These are phyloP conservation scores for Linnemannia schmuckeri DNA, from an alignment of 192 early-diverging fungal genomes.

Conservation along the genomic window DNA sequence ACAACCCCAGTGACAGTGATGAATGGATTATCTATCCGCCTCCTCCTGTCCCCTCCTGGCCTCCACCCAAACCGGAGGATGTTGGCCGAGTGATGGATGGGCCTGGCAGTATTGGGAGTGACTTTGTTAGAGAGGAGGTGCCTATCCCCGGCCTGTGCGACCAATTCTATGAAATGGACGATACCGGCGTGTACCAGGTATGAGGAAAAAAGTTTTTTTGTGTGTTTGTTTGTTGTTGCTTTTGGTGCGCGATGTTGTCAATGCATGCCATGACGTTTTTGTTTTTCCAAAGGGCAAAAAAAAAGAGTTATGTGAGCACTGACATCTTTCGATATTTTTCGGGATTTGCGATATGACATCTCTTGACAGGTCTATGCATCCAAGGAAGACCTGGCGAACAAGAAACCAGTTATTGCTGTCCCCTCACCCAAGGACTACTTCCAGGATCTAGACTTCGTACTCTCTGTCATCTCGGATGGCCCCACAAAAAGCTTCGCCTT, in stretches of 20 bases:
- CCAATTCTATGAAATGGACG: conserved; percentile 64
- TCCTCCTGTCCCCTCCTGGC: conserved; percentile 82
- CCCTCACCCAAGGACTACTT: conserved; percentile 90
- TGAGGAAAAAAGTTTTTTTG: conserved; percentile 19
- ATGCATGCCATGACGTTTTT: background rate
- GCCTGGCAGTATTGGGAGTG: conserved; percentile 54
- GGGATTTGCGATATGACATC: background rate
- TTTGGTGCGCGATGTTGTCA: background rate
- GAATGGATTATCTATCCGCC: conserved; percentile 91
- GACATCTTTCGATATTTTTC: background rate
- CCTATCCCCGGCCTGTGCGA: conserved; percentile 55
- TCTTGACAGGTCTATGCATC: conserved; percentile 13
- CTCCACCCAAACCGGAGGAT: conserved; percentile 29
- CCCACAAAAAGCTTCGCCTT: conserved; percentile 95
- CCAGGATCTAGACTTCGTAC: conserved; percentile 85
- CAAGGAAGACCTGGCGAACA: conserved; percentile 25
- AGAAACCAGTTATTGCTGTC: conserved; percentile 61
- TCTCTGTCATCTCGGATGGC: conserved; percentile 84
- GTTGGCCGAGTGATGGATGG: conserved; percentile 42
- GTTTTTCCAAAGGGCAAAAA: conserved; percentile 21
- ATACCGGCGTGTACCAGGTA: conserved; percentile 75
- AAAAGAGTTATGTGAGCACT: background rate
- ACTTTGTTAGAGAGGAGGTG: conserved; percentile 58
- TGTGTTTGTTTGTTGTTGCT: background rate
- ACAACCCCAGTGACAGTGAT: conserved; percentile 86